phyloP scores from a whole-genome alignment of 768 basidiomycete genomes.

The Leccinum ochraceum region DNA sequence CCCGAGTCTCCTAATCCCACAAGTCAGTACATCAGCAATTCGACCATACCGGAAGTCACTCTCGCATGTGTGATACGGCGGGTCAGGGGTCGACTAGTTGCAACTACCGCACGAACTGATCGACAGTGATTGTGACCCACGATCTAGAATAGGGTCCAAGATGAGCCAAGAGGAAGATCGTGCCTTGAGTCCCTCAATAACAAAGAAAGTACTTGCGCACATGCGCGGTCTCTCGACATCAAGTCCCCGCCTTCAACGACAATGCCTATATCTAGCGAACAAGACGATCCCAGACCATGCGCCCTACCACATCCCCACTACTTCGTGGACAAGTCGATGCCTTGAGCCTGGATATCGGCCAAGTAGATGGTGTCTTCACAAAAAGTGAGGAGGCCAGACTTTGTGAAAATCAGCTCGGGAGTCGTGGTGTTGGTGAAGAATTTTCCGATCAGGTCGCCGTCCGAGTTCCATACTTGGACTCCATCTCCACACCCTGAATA shows the following conservation, averaged over 20 bases:
- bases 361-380: background rate
- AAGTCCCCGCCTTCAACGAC: background rate
- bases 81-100: background rate
- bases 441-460: background rate
- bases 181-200: background rate
- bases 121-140: background rate
- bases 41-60: background rate
- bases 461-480: background rate
- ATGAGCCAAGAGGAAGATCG: background rate
- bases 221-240: background rate
- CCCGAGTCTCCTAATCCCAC: background rate
- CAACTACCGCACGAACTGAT: background rate
- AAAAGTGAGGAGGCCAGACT: background rate
- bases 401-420: background rate
- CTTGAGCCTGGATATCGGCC: background rate
- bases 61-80: no score
- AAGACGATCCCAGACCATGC: background rate
- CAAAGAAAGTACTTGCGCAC: background rate
- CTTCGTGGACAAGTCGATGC: background rate
- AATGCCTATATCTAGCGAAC: background rate
- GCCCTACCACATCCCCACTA: background rate
- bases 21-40: background rate
- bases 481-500: background rate
- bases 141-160: background rate
- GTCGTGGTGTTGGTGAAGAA: background rate